Percentiles rank a stretch among this genome's conserved stretches.
Conservation (phyloP, 148 eudicot genomes). For the Rhododendron williamsianum region DNA sequence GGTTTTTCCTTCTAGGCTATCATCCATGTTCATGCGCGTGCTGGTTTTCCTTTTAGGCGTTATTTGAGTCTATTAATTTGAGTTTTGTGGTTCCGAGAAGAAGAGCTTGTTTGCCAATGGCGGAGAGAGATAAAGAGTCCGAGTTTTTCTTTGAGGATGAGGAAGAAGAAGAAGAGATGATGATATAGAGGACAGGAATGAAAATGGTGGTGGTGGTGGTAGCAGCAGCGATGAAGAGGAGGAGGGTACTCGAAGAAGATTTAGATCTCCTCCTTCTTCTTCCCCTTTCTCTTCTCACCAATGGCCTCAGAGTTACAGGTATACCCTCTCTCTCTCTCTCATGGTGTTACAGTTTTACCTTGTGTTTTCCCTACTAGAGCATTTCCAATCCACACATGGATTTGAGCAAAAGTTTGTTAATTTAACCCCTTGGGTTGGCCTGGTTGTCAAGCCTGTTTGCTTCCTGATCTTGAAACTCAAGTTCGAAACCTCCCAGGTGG, state of each 20-base stretch:
- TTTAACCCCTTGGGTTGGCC: too few relatives aligned
- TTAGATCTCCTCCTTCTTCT: slow-evolving; percentile 1
- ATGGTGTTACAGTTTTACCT: too few relatives aligned
- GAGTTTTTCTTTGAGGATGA: slow-evolving; percentile 21
- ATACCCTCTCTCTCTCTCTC: background rate
- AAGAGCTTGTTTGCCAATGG: slow-evolving; percentile 11
- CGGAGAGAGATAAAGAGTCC: slow-evolving; percentile 17
- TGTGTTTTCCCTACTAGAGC: too few relatives aligned
- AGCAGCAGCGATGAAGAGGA: slow-evolving; percentile 9
- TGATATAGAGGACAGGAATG: background rate
- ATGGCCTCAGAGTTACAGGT: slow-evolving; percentile 81
- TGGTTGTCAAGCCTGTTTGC: too few relatives aligned
- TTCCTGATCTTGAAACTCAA: too few relatives aligned
- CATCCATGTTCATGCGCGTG: background rate
- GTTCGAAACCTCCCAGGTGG: too few relatives aligned
- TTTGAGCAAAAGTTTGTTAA: background rate
- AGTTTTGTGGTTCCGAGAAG: background rate
- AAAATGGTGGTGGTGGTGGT: slow-evolving; percentile 14
- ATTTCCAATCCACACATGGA: background rate
- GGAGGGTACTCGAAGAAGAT: background rate
- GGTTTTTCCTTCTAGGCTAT: background rate
- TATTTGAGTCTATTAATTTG: background rate
- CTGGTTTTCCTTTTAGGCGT: background rate
- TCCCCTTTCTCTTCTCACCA: slow-evolving; percentile 34
- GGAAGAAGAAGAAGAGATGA: slow-evolving; percentile 25